These are phyloP conservation scores for Apiotrichum akiyoshidainum DNA, from an alignment of 1,284 basidiomycete genomes.

Conservation along the genomic window DNA sequence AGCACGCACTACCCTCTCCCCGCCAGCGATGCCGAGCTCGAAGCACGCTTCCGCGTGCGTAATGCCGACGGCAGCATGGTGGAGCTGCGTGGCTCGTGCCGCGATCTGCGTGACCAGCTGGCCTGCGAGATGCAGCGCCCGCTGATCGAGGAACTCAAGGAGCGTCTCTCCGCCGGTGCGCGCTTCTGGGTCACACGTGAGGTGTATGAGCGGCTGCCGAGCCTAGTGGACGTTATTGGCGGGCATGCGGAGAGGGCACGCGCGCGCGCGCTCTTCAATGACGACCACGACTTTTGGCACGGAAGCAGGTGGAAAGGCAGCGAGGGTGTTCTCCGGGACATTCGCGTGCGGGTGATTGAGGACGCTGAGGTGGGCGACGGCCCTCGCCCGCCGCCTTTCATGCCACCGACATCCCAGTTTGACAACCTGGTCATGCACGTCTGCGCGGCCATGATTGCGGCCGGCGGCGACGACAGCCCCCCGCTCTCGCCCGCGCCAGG, in stretches of 20 bases:
- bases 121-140: slow-evolving; percentile 39
- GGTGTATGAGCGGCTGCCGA: slow-evolving; percentile 36
- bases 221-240: slow-evolving; percentile 42
- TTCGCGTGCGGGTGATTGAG: slow-evolving; percentile 30
- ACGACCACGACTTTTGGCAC: slow-evolving; percentile 30
- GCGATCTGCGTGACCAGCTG: slow-evolving; percentile 44
- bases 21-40: slow-evolving; percentile 55
- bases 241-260: slow-evolving; percentile 32
- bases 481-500: neutral
- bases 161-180: slow-evolving; percentile 17
- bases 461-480: neutral
- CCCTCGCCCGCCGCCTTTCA: neutral
- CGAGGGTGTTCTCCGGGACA: slow-evolving; percentile 23
- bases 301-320: slow-evolving; percentile 37
- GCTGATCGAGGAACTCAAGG: slow-evolving; percentile 37
- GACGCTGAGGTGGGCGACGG: slow-evolving; percentile 9
- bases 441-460: slow-evolving; percentile 13
- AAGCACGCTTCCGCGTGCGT: slow-evolving; percentile 57
- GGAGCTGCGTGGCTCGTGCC: slow-evolving; percentile 31
- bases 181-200: slow-evolving; percentile 46
- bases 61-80: slow-evolving; percentile 14
- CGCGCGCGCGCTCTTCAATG: slow-evolving; percentile 27
- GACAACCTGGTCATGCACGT: slow-evolving; percentile 14
- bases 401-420: slow-evolving; percentile 6
- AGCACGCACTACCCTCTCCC: slow-evolving; percentile 72